Evolutionary conservation across 495 filamentous ascomycete species (phyloP).

Genomic region (Xylaria sp.): DNA sequence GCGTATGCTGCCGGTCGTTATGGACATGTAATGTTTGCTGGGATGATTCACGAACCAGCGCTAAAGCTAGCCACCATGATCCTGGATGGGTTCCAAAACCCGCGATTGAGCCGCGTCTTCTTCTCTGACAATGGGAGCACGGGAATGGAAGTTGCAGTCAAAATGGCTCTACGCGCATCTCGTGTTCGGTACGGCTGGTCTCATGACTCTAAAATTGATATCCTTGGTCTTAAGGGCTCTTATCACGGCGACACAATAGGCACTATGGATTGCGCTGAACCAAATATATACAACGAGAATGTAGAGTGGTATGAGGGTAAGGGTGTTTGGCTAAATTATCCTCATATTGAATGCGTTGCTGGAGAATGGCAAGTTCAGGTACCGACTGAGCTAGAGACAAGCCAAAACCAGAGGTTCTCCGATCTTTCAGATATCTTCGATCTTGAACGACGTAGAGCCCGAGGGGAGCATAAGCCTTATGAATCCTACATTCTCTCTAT

Average conservation of each 20-base stretch:
- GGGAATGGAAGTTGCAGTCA: conserved; percentile 78
- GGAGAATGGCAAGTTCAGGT: conserved; percentile 69
- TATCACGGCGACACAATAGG: conserved; percentile 87
- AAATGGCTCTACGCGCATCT: conserved; percentile 76
- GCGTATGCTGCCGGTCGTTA: conserved; percentile 84
- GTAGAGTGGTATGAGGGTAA: conserved; percentile 80
- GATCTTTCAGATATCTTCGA: conserved; percentile 68
- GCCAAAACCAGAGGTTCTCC: conserved; percentile 54
- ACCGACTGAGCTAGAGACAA: conserved; percentile 45
- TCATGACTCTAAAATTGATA: conserved; percentile 57
- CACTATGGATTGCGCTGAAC: conserved; percentile 80
- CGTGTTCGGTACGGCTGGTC: conserved; percentile 69
- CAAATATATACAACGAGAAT: conserved; percentile 73
- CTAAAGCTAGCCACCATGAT: conserved; percentile 67
- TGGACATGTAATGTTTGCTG: conserved; percentile 84
- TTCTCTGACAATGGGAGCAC: conserved; percentile 83
- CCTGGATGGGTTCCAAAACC: conserved; percentile 61
- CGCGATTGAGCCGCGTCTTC: conserved; percentile 70
- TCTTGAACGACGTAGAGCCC: conserved; percentile 53
- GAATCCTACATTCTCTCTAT: conserved; percentile 61
- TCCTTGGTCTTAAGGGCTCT: conserved; percentile 74
- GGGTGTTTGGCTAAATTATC: conserved; percentile 80
- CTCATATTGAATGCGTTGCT: conserved; percentile 66
- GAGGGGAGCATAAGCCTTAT: conserved; percentile 56
- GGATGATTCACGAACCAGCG: conserved; percentile 74